phyloP scores from a whole-genome alignment of 345 rosid genomes.

The Linum tenue region DNA sequence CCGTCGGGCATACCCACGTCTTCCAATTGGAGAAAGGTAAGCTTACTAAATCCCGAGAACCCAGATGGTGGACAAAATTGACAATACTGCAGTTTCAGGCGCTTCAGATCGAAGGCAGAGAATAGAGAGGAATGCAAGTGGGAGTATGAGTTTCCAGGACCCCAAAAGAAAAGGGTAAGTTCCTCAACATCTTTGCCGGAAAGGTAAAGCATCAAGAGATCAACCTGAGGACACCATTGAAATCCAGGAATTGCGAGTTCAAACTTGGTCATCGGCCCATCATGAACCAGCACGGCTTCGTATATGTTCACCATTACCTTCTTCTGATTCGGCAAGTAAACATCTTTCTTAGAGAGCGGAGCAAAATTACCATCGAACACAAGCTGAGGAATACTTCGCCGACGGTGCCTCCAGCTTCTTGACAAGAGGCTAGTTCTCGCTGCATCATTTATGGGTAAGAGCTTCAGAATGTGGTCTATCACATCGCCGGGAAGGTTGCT shows the following conservation, averaged over 20 bases:
- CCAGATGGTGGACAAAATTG: neutral
- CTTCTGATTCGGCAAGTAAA: neutral
- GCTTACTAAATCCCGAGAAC: neutral
- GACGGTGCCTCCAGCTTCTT: neutral
- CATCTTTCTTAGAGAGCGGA: neutral
- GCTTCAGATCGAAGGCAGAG: neutral
- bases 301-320: neutral
- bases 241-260: neutral
- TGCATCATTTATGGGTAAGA: neutral
- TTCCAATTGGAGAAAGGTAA: neutral
- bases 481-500: neutral
- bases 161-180: neutral
- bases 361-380: neutral
- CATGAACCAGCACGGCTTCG: neutral
- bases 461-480: neutral
- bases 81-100: neutral
- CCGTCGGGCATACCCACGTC: neutral
- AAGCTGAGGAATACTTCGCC: neutral
- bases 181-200: neutral
- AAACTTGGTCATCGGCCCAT: neutral
- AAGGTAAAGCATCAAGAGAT: neutral
- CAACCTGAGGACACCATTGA: neutral
- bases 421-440: neutral
- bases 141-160: neutral
- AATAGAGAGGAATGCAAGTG: neutral